Evolutionary conservation across 139 green algal species (phyloP).

Genomic region (Volvox africanus): DNA sequence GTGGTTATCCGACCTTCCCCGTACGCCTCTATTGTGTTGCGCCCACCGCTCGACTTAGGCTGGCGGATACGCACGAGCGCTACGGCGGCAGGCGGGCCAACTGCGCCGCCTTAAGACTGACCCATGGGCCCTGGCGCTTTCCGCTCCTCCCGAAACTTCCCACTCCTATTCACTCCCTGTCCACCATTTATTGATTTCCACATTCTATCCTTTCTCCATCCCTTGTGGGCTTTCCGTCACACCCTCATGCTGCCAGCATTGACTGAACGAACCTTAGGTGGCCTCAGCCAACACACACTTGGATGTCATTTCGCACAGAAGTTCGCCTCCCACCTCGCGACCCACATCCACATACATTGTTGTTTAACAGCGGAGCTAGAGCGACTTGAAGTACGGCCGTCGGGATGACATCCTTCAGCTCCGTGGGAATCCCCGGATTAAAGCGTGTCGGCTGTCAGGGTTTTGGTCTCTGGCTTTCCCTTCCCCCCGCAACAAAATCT

Average conservation of each 20-base stretch:
- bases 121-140: conserved; percentile 1
- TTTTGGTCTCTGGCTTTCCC: not conserved
- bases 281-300: too few relatives aligned
- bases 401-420: too few relatives aligned
- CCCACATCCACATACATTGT: too few relatives aligned
- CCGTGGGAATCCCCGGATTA: not conserved
- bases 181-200: not conserved
- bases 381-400: too few relatives aligned
- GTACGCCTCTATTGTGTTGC: not conserved
- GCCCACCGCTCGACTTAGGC: not conserved
- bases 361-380: too few relatives aligned
- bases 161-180: not conserved
- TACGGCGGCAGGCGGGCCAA: not conserved
- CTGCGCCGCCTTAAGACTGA: conserved; percentile 22
- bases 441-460: too few relatives aligned
- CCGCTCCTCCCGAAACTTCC: not conserved
- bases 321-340: too few relatives aligned
- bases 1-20: not conserved
- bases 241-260: too few relatives aligned
- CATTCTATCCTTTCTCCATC: not conserved
- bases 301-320: too few relatives aligned
- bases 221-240: too few relatives aligned
- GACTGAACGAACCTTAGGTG: too few relatives aligned
- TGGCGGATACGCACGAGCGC: not conserved
- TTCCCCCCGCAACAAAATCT: not conserved